These are phyloP conservation scores for Fusarium sp. DNA, from an alignment of 2,329 filamentous ascomycete species.

Conservation along the genomic window DNA sequence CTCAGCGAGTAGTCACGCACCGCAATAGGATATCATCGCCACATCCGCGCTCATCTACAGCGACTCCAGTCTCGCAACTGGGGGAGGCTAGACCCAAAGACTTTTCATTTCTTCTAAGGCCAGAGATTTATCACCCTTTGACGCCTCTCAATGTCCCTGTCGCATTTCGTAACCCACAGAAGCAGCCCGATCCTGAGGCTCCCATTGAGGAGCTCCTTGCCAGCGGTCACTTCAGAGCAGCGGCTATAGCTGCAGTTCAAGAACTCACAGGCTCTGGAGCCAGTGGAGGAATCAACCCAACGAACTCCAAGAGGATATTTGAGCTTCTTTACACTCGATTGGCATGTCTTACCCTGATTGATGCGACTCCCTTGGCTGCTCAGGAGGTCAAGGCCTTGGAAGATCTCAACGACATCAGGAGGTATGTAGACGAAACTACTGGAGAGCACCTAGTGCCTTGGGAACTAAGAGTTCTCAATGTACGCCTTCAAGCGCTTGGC, in stretches of 20 bases:
- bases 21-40: slow-evolving; percentile 41
- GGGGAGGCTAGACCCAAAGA: slow-evolving; percentile 64
- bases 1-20: slow-evolving; percentile 30
- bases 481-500: slow-evolving; percentile 85
- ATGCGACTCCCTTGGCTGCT: slow-evolving; percentile 74
- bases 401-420: slow-evolving; percentile 66
- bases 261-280: slow-evolving; percentile 64
- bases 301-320: slow-evolving; percentile 75
- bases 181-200: slow-evolving; percentile 71
- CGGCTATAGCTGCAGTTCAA: slow-evolving; percentile 74
- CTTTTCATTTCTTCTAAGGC: slow-evolving; percentile 81
- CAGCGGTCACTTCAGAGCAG: slow-evolving; percentile 81
- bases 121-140: slow-evolving; percentile 85
- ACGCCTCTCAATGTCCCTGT: slow-evolving; percentile 69
- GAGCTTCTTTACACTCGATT: slow-evolving; percentile 82
- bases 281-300: slow-evolving; percentile 57
- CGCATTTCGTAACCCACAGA: slow-evolving; percentile 75
- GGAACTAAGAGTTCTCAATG: slow-evolving; percentile 83
- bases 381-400: slow-evolving; percentile 74
- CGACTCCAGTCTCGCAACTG: slow-evolving; percentile 45
- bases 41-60: slow-evolving; percentile 38
- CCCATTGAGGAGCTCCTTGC: slow-evolving; percentile 75
- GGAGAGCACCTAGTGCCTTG: slow-evolving; percentile 81
- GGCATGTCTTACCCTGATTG: slow-evolving; percentile 82
- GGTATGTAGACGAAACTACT: slow-evolving; percentile 65